Evolutionary conservation across 169 alveolate species (phyloP).

Genomic region (Eimeria brunetti): DNA sequence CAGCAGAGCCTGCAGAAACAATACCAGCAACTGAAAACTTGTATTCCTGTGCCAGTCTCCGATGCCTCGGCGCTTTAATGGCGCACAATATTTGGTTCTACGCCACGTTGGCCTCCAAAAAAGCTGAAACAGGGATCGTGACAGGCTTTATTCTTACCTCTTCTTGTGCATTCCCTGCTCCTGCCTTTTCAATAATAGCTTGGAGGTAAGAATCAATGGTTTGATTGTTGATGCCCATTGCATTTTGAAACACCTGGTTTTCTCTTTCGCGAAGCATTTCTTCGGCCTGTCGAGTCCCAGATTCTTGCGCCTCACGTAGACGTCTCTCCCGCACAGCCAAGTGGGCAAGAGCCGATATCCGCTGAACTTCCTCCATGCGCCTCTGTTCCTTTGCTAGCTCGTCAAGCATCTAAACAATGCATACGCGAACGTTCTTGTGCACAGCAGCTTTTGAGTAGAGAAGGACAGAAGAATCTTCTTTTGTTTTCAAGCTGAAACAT

Average conservation of each 20-base stretch:
- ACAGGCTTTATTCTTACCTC: constrained; percentile 15
- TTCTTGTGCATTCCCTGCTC: constrained; percentile 61
- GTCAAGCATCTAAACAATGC: constrained; percentile 91
- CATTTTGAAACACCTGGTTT: constrained; percentile 92
- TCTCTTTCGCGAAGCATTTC: constrained; percentile 93
- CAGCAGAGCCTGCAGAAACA: constrained; percentile 86
- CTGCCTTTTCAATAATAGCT: constrained; percentile 82
- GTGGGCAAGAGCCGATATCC: constrained; percentile 93
- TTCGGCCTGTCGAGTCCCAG: constrained; percentile 97
- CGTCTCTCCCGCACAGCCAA: constrained; percentile 96
- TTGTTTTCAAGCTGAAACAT: background rate
- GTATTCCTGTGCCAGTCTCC: background rate
- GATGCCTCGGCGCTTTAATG: background rate
- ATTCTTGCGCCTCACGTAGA: constrained; percentile 95
- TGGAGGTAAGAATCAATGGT: constrained; percentile 95
- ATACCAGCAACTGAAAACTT: background rate
- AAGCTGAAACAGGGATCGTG: background rate
- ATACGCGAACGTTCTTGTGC: background rate
- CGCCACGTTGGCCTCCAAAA: background rate
- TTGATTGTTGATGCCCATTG: constrained; percentile 94
- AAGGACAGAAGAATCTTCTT: background rate
- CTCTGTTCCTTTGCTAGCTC: constrained; percentile 94
- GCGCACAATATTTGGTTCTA: too few relatives aligned
- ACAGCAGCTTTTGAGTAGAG: background rate
- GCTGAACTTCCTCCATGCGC: constrained; percentile 83